A percentile compares a stretch with the other conserved stretches of the same genome.
phyloP scores from a whole-genome alignment of 345 rosid species.

The Laguncularia racemosa region DNA sequence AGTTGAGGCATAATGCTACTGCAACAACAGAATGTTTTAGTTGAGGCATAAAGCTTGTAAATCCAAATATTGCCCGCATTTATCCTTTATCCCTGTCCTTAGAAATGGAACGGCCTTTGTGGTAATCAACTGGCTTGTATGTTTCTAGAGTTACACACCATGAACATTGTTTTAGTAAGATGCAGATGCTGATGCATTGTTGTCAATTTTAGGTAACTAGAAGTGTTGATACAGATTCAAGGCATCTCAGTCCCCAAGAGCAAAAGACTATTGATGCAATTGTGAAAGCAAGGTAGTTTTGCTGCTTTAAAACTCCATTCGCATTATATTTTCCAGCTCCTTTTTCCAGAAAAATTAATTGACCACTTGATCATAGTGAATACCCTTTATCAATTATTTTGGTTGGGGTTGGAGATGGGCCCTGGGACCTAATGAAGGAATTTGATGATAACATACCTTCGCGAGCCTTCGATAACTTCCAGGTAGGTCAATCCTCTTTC shows the following conservation, averaged over 20 bases:
- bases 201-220: conserved; percentile 55
- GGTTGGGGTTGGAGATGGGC: conserved; percentile 96
- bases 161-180: not conserved
- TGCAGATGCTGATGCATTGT: not conserved
- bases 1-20: no score
- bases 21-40: no score
- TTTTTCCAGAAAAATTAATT: not conserved
- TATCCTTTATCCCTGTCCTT: not conserved
- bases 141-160: not conserved
- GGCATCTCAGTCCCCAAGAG: conserved; percentile 77
- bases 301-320: conserved; percentile 3
- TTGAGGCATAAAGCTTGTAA: no score
- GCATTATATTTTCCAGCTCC: not conserved
- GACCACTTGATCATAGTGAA: conserved; percentile 35
- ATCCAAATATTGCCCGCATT: not conserved
- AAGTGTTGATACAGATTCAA: conserved; percentile 57
- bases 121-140: not conserved
- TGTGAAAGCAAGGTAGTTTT: conserved; percentile 72
- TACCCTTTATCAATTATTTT: conserved; percentile 79
- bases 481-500: conserved; percentile 25
- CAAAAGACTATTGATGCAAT: conserved; percentile 73
- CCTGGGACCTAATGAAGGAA: conserved; percentile 93
- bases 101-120: not conserved
- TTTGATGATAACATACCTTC: conserved; percentile 93
- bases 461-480: conserved; percentile 83